Evolutionary conservation across 2,329 filamentous ascomycete genomes (phyloP), one percentile per base, ranked within the genome.

Genomic region (Plectosphaerella plurivora): DNA sequence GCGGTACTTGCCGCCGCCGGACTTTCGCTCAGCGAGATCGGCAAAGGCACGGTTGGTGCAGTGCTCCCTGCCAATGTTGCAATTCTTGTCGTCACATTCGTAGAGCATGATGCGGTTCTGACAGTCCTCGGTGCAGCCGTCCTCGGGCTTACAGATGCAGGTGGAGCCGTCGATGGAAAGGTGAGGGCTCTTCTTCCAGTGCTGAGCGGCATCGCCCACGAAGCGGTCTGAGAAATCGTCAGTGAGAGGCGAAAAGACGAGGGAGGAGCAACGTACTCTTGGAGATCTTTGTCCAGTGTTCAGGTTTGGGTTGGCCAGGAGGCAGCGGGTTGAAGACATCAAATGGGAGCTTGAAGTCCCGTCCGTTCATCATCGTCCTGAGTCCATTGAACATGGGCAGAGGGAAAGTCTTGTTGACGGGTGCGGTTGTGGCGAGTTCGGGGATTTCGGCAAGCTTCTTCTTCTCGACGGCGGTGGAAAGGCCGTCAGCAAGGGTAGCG

Each of bases 61-160:
- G 47, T 77, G 65, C 18, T 83, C 79, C n/a, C 82, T 76, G 41
- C 88, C 87, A 15, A 93, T 75, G 53, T 86, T 88, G 74, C 94
- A 99, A 67, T 97, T 99, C 53, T 81, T 86, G 46, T 87, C 82
- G 67, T 97, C 91, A 67, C 94, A 99, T 72, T 99, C 94, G 68
- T 97, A 97, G 52, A 96, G 85, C 91, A 97, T 97, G 68, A 91
- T 91, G 56, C 91, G 81, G 68, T 99, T 99, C 65, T 96, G 89
- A 70, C 94, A 99, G 61, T 88, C 81, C 57, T 97, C 91, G 57
- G 85, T 89, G 63, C 94, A 97, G 36, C 91, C 91, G 51, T 87
- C 84, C 50, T 92, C 88, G 7, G 81, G 76, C 42, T 75, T 84
- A 72, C 91, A 96, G 53, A 91, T 84, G 65, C 91, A 96, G 65